Evolutionary conservation across 2,329 filamentous ascomycete genomes (phyloP), one percentile per base, ranked within the genome.

Genomic region (Verticillium tricorpus): DNA sequence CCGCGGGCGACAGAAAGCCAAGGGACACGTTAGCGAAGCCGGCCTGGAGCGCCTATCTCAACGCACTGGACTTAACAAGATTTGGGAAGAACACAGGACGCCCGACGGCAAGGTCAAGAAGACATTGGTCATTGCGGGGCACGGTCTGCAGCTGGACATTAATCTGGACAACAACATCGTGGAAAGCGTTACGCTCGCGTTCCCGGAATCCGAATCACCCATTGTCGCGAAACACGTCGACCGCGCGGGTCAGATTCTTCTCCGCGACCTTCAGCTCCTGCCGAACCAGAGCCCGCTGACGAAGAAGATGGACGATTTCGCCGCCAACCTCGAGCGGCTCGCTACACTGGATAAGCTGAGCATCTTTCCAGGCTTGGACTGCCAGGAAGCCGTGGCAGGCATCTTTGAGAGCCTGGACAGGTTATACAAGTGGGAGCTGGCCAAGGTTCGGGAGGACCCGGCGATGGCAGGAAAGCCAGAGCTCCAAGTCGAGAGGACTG

Each of bases 371-470:
- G 84, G 84, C 5, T 80, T 94, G 8, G 91, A 91, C 68, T 91
- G 91, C 72, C 90, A 91, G 71, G 89, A 92, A 71, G 91, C 91
- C 0, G 80, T 94, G 55, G 86, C 85, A 4, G 90, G 90, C 3
- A 80, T 96, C 6, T 91, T 89, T 72, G 83, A 83, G 61, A 91
- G 89, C 69, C 77, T 95, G 63, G 80, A 83, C 63, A 87, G 82
- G 67, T 76, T 96, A n/a, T 86, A 90, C 69, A 79, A 85, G 56
- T 89, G 90, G 80, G 91, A 95, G 70, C 77, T 88, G 63, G 80
- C 84, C 61, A 83, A 79, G 64, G 72, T 88, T 34, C 80, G 81
- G 11, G 79, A 82, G 62, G 81, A 84, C 15, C 74, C 78, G 1
- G 72, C 74, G 2, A 74, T 80, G 67, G 69, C 68, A n/a, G 74